These are phyloP conservation scores for Anacardium occidentale DNA, from an alignment of 345 rosid species.

Conservation along the genomic window DNA sequence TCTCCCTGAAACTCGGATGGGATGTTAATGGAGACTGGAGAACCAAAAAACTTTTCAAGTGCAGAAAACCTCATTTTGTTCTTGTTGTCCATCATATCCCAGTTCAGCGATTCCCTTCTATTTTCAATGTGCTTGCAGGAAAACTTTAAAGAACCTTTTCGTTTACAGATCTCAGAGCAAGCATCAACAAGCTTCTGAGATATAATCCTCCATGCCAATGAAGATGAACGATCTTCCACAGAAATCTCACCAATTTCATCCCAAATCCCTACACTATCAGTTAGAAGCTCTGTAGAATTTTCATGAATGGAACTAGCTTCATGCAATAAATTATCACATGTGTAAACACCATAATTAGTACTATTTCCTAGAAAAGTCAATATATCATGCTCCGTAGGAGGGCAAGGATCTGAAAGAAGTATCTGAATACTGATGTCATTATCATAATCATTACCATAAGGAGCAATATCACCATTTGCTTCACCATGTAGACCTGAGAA, in stretches of 20 bases:
- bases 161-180: slow-evolving; percentile 43
- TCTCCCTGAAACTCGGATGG: slow-evolving; percentile 38
- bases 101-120: slow-evolving; percentile 34
- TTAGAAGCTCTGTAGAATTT: slow-evolving; percentile 25
- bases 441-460: slow-evolving; percentile 39
- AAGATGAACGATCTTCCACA: slow-evolving; percentile 69
- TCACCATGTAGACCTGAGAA: slow-evolving; percentile 32
- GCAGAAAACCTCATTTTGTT: slow-evolving; percentile 31
- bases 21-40: slow-evolving; percentile 32
- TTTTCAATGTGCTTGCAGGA: slow-evolving; percentile 64
- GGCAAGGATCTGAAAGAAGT: slow-evolving; percentile 65
- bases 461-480: slow-evolving; percentile 28
- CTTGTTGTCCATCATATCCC: slow-evolving; percentile 42
- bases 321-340: slow-evolving; percentile 27
- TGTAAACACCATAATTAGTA: slow-evolving; percentile 26
- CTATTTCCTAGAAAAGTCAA: slow-evolving; percentile 46
- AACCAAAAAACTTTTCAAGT: slow-evolving; percentile 66
- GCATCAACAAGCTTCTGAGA: slow-evolving; percentile 60
- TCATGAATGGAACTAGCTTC: slow-evolving; percentile 33
- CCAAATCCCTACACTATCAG: slow-evolving; percentile 26
- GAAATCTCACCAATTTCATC: slow-evolving; percentile 74
- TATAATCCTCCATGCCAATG: slow-evolving; percentile 73
- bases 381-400: slow-evolving; percentile 64
- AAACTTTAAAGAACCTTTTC: slow-evolving; percentile 45
- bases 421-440: slow-evolving; percentile 45